Base-by-base conservation (phyloP, 1,284 basidiomycete species). In the Ceratobasidium papillatum region DNA sequence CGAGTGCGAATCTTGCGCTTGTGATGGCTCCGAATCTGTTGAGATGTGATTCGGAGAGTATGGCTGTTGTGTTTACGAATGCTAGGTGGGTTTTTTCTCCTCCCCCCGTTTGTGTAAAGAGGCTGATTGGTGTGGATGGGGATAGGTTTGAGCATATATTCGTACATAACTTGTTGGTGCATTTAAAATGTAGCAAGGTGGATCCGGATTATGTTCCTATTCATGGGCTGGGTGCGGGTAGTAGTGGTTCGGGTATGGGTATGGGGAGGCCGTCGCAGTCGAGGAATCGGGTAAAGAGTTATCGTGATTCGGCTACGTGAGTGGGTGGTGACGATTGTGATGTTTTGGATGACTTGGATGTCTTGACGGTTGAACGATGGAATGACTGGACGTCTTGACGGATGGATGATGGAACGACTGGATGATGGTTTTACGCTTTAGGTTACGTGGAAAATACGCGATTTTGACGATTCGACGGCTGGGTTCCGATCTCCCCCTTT, bases 21-120 rank as follows among this genome's bases (percentile, higher is more conserved):
- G 92, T 96, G 32, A 93, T 96, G 88, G 93, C 95, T 1, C 95
- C 95, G 11, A 96, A 96, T 82, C 82, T 96, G 59, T 82, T 97
- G 59, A 84, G 95, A 74, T 95, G 94, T 79, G 90, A 87, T 77
- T 94, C 92, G 41, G 90, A 94, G 63, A 91, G 89, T 25, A 92
- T 95, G 86, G 86, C 91, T 7, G 85, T 95, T 9, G 94, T 95
- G 30, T 96, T 94, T 80, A 94, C 92, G 34, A 97, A 96, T 82
- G 88, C 94, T 30, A 90, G 91, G 93, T 94, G 78, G 82, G 92
- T 87, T 3, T n/a, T 56, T 19, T 30, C 65, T 76, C 59, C 52
- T 69, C 72, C 66, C 61, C 36, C 27, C 32, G 38, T 38, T 71
- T 54, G 58, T 61, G 36, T 38, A 51, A 58, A 56, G 25, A 65